Conservation (phyloP, 2,329 filamentous ascomycete species). For the Cryphonectria naterciae region DNA sequence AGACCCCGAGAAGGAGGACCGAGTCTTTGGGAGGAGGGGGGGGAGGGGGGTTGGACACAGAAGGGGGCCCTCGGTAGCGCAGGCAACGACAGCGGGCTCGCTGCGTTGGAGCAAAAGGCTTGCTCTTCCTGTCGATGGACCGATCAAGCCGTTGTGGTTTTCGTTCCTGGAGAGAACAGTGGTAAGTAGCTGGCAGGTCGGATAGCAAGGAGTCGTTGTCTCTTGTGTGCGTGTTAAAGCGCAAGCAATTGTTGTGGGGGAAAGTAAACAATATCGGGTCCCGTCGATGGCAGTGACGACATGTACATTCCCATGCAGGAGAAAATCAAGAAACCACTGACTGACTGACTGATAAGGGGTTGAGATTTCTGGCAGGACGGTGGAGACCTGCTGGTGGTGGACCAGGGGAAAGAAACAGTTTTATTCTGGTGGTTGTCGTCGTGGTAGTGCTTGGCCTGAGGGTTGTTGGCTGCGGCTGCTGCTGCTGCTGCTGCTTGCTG, state of each 20-base stretch:
- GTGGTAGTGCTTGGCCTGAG: neutral
- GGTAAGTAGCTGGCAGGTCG: neutral
- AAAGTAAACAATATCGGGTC: constrained; percentile 1
- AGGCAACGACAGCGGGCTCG: constrained; percentile 23
- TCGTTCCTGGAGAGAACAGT: neutral
- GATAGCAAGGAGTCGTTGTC: neutral
- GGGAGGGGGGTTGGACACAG: neutral
- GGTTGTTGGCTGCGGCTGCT: neutral
- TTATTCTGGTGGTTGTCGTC: constrained; percentile 1
- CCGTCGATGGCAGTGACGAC: constrained; percentile 13
- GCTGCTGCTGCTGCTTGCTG: too few species aligned
- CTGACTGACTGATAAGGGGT: neutral
- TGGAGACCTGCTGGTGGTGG: neutral
- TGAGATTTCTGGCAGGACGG: neutral
- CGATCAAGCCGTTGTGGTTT: neutral
- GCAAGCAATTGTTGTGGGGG: neutral
- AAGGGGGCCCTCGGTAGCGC: constrained; percentile 7
- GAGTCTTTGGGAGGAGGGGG: neutral
- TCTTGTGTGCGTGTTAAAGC: neutral
- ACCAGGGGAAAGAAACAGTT: neutral
- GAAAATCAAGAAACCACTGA: neutral
- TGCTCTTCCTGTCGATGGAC: constrained; percentile 12
- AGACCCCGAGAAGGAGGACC: neutral
- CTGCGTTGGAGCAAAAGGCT: constrained; percentile 14
- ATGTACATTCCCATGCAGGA: neutral